Conservation (phyloP, 2,329 filamentous ascomycete species). For the Colletotrichum sp. region DNA sequence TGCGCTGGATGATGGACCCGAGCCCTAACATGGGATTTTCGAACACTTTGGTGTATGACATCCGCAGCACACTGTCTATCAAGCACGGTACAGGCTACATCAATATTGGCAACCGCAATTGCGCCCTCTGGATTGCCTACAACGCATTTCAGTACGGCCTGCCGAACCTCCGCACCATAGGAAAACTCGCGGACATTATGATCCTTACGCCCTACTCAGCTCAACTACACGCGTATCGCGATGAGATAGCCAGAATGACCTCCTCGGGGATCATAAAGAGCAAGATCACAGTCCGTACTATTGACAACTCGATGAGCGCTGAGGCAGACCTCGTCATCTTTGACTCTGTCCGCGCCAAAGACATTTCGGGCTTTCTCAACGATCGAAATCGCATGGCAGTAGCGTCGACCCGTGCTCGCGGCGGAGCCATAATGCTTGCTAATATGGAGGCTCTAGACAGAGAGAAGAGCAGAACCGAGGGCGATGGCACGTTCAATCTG, state of each 20-base stretch:
- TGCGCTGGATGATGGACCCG: not conserved
- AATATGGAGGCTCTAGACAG: not conserved
- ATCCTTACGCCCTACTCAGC: not conserved
- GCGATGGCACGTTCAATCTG: not conserved
- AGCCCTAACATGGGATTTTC: not conserved
- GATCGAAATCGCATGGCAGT: not conserved
- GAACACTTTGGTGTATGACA: not conserved
- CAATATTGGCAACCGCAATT: not conserved
- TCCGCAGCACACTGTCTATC: not conserved
- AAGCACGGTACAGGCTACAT: not conserved
- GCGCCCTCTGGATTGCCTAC: not conserved
- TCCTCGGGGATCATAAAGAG: not conserved
- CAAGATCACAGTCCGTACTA: not conserved
- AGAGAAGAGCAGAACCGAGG: not conserved
- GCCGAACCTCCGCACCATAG: not conserved
- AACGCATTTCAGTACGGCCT: not conserved
- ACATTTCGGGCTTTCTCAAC: not conserved
- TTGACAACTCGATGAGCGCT: conserved; percentile 5
- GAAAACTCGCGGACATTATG: not conserved
- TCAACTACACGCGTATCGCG: not conserved
- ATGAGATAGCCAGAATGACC: not conserved
- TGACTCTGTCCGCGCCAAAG: not conserved
- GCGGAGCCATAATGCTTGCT: not conserved
- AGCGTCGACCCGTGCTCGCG: conserved; percentile 1
- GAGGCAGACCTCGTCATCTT: conserved; percentile 9